A percentile compares a stretch with the other conserved stretches of the same genome.
These are phyloP conservation scores for Cordyceps fumosorosea DNA, from an alignment of 2,329 filamentous ascomycete genomes.

Conservation along the genomic window DNA sequence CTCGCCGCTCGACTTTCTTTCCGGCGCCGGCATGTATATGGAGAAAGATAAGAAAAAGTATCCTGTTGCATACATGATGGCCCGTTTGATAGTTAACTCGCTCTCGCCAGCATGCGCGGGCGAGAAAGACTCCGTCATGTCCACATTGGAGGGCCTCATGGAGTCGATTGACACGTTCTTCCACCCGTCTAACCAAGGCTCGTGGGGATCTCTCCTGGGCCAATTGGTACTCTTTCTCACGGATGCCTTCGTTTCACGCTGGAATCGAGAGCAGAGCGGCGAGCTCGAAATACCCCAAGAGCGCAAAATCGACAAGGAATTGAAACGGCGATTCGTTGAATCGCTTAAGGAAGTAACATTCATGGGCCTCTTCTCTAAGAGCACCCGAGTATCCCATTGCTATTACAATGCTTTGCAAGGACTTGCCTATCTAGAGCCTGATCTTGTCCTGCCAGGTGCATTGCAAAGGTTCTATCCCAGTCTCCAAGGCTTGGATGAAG, in stretches of 20 bases:
- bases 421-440: slow-evolving; percentile 83
- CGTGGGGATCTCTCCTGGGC: slow-evolving; percentile 83
- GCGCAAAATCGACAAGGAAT: slow-evolving; percentile 67
- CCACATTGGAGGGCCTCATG: slow-evolving; percentile 82
- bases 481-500: slow-evolving; percentile 92
- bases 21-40: slow-evolving; percentile 77
- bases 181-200: slow-evolving; percentile 91
- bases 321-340: slow-evolving; percentile 85
- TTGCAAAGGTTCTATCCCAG: slow-evolving; percentile 95
- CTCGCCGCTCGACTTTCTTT: slow-evolving; percentile 72
- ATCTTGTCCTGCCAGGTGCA: slow-evolving; percentile 85
- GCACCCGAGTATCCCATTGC: slow-evolving; percentile 82
- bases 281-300: slow-evolving; percentile 82
- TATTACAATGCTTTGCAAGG: slow-evolving; percentile 86
- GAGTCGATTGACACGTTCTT: slow-evolving; percentile 98
- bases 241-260: slow-evolving; percentile 94
- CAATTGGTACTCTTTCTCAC: slow-evolving; percentile 89
- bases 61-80: slow-evolving; percentile 84
- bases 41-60: slow-evolving; percentile 93
- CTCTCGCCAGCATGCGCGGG: slow-evolving; percentile 78
- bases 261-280: slow-evolving; percentile 90
- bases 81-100: slow-evolving; percentile 88
- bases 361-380: slow-evolving; percentile 98
- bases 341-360: slow-evolving; percentile 89
- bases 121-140: slow-evolving; percentile 70